phyloP scores from a whole-genome alignment of 2,329 filamentous ascomycete genomes.

The Aspergillus bombycis region DNA sequence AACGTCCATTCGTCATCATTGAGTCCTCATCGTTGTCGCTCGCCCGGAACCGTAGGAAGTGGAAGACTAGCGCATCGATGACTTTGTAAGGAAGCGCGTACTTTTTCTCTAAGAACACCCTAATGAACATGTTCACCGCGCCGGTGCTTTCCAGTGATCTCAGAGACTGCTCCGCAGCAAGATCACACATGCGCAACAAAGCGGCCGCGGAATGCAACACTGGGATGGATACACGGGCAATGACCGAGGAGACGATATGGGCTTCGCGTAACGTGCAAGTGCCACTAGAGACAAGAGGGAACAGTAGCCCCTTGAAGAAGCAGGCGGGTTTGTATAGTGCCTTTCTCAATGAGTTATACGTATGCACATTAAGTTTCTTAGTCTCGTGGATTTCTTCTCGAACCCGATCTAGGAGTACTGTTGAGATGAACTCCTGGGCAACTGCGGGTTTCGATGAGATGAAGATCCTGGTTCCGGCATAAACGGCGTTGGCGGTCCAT shows the following conservation, averaged over 20 bases:
- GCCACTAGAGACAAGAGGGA: conserved; percentile 81
- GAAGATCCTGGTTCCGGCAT: conserved; percentile 90
- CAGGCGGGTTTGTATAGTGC: conserved; percentile 89
- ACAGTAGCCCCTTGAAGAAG: conserved; percentile 96
- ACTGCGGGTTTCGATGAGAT: conserved; percentile 79
- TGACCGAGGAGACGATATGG: conserved; percentile 83
- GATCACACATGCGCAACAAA: conserved; percentile 88
- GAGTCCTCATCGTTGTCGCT: conserved; percentile 61
- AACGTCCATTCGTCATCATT: conserved; percentile 46
- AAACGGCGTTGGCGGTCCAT: conserved; percentile 80
- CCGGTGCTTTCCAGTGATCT: conserved; percentile 79
- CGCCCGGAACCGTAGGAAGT: conserved; percentile 87
- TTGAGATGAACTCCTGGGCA: conserved; percentile 83
- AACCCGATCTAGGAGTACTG: conserved; percentile 85
- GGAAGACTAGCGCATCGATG: conserved; percentile 91
- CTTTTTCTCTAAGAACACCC: conserved; percentile 90
- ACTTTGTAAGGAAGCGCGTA: conserved; percentile 95
- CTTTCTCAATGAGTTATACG: conserved; percentile 94
- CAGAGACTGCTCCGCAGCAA: conserved; percentile 86
- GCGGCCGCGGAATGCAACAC: conserved; percentile 92
- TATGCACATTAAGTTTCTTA: conserved; percentile 92
- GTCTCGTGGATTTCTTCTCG: conserved; percentile 91
- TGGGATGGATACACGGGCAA: conserved; percentile 82
- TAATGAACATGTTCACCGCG: conserved; percentile 93
- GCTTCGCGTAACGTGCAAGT: conserved; percentile 93